Evolutionary conservation across 192 early-diverging fungal species (phyloP).

Genomic region (Linderina pennispora): DNA sequence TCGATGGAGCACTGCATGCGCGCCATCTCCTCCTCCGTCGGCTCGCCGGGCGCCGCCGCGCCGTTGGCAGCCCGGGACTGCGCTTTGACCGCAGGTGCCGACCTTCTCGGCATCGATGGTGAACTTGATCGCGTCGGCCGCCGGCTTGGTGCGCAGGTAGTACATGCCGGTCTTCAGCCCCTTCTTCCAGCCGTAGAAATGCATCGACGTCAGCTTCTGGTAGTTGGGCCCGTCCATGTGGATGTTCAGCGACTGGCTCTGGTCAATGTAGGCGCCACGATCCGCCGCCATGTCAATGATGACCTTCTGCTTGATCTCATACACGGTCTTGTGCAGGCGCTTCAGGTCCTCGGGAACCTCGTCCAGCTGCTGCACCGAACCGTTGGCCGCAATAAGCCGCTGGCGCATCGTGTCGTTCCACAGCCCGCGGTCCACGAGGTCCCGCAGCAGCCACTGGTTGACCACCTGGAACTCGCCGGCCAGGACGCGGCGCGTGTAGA

Average conservation of each 20-base stretch:
- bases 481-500: conserved; percentile 94
- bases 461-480: conserved; percentile 99
- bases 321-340: conserved; percentile 95
- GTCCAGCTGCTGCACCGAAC: conserved; percentile 74
- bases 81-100: conserved; percentile 17
- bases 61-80: conserved; percentile 6
- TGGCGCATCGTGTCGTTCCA: conserved; percentile 96
- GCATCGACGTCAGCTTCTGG: conserved; percentile 94
- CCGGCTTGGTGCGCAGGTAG: conserved; percentile 93
- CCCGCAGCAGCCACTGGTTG: conserved; percentile 93
- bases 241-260: conserved; percentile 93
- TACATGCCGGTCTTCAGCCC: conserved; percentile 99
- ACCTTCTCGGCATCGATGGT: conserved; percentile 82
- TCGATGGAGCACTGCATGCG: conserved; percentile 85
- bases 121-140: conserved; percentile 96
- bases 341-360: conserved; percentile 83
- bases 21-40: conserved; percentile 51
- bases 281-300: conserved; percentile 97
- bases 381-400: conserved; percentile 86
- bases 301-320: conserved; percentile 87
- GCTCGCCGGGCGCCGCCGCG: conserved; percentile 20
- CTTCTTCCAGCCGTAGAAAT: conserved; percentile 97
- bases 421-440: conserved; percentile 84
- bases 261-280: conserved; percentile 96
- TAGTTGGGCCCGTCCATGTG: conserved; percentile 92